Evolutionary conservation across 2,329 filamentous ascomycete genomes (phyloP), one percentile per base, ranked within the genome.

Genomic region (Talaromyces sp.): DNA sequence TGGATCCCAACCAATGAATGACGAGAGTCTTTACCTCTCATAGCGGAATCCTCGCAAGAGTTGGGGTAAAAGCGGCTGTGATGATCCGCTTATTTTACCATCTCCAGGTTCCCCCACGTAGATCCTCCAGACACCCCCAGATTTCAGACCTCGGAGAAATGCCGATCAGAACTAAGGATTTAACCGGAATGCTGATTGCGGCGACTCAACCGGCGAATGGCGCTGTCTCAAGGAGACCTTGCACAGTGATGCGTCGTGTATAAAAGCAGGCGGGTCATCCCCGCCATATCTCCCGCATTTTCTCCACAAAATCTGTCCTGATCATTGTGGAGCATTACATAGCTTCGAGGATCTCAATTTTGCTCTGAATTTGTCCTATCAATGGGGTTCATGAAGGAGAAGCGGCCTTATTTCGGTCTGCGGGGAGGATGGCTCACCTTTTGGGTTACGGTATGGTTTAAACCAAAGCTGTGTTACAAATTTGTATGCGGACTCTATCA

Each of bases 371-470:
- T 39, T 11, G n/a, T 11, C 4, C n/a, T 20, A 14, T 5, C 11
- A 41, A 49, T 49, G 46, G 14, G 19, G 8, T 22, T 47, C 9
- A 14, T 19, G 3, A 29, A 20, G 16, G 24, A 42, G 29, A 74
- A 65, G 50, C 60, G 70, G 63, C 79, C 75, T 45, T 83, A 80
- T 58, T 82, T 82, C 67, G 80, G 80, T 47, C 60, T 81, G 40
- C 79, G 72, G n/a, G 80, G 80, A 54, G 75, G 74, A 73, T 81
- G 78, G 80, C 73, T 83, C 33, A 82, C 79, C 14, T 80, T 83
- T 56, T 83, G 80, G 80, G 72, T 82, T n/a, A 80, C 75, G 8
- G 74, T 76, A 60, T 42, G 54, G 22, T 40, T 36, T 3, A 16
- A 19, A 59, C 37, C 11, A 59, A 46, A 10, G 10, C 1, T 11